Conservation (phyloP, 1,284 basidiomycete species). For the Sanguinoderma infundibulare region DNA sequence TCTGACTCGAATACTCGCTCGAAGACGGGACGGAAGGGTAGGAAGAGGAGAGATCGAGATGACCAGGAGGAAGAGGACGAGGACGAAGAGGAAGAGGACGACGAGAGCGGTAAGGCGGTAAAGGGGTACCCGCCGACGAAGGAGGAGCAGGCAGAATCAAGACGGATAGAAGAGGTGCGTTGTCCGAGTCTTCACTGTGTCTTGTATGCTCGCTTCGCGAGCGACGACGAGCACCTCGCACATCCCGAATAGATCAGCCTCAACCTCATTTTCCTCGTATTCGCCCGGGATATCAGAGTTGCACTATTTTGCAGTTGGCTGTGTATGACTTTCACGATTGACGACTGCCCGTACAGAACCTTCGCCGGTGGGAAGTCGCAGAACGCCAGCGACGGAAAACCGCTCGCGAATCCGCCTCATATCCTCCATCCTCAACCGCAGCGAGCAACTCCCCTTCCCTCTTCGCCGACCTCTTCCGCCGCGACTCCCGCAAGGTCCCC, state of each 20-base stretch:
- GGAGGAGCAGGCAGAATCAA: slow-evolving; percentile 68
- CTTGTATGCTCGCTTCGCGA: not conserved
- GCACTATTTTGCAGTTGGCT: not conserved
- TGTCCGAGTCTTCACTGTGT: not conserved
- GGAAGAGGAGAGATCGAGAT: slow-evolving; percentile 31
- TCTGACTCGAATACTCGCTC: not conserved
- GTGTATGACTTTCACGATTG: not conserved
- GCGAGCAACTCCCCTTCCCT: slow-evolving; percentile 45
- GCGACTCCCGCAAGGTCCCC: slow-evolving; percentile 36
- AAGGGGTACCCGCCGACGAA: slow-evolving; percentile 66
- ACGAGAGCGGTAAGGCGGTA: slow-evolving; percentile 26
- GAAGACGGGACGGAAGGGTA: slow-evolving; percentile 28
- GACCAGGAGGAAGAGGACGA: slow-evolving; percentile 29
- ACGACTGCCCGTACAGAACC: slow-evolving; percentile 49
- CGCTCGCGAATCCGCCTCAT: slow-evolving; percentile 53
- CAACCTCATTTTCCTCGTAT: not conserved
- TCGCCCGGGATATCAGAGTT: no score
- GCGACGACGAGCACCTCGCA: not conserved
- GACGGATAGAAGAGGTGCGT: slow-evolving; percentile 70
- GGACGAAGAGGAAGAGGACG: slow-evolving; percentile 37
- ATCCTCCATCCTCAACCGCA: slow-evolving; percentile 28
- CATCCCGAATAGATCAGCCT: not conserved
- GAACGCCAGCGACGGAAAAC: slow-evolving; percentile 72
- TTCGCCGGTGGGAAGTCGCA: slow-evolving; percentile 72
- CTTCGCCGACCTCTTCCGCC: slow-evolving; percentile 55